Evolutionary conservation across 306 rosid species (phyloP).

Genomic region (Calophaca sinica): DNA sequence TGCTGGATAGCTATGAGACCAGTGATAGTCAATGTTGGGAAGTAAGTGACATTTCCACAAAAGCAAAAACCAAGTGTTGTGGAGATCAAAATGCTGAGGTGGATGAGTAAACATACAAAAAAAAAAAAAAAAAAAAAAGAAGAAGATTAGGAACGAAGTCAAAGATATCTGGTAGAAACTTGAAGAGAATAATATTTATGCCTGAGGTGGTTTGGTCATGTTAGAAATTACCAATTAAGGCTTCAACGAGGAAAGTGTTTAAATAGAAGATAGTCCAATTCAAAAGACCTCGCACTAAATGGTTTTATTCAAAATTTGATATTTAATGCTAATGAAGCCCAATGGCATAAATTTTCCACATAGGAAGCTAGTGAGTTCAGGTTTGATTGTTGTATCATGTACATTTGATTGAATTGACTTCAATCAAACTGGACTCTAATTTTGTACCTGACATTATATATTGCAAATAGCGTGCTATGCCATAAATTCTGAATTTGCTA

Average conservation of each 20-base stretch:
- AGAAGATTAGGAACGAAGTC: not conserved
- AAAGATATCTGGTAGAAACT: slow-evolving; percentile 5
- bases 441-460: slow-evolving; percentile 24
- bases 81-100: slow-evolving; percentile 8
- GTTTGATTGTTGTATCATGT: slow-evolving; percentile 17
- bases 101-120: slow-evolving; percentile 11
- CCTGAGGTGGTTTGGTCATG: not conserved
- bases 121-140: not conserved
- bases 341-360: slow-evolving; percentile 16
- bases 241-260: not conserved
- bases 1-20: not conserved
- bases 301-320: slow-evolving; percentile 26
- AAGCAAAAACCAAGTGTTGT: not conserved
- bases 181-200: slow-evolving; percentile 5
- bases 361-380: slow-evolving; percentile 11
- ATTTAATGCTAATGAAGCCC: slow-evolving; percentile 14
- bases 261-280: slow-evolving; percentile 31
- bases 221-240: not conserved
- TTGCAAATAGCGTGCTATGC: not conserved
- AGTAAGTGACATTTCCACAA: slow-evolving; percentile 8
- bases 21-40: slow-evolving; percentile 24
- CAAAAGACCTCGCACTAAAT: not conserved
- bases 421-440: slow-evolving; percentile 17
- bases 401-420: slow-evolving; percentile 12
- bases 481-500: slow-evolving; percentile 4